Evolutionary conservation across 768 basidiomycete species (phyloP), one percentile per base, ranked within the genome.

Genomic region (Asterophora parasitica): DNA sequence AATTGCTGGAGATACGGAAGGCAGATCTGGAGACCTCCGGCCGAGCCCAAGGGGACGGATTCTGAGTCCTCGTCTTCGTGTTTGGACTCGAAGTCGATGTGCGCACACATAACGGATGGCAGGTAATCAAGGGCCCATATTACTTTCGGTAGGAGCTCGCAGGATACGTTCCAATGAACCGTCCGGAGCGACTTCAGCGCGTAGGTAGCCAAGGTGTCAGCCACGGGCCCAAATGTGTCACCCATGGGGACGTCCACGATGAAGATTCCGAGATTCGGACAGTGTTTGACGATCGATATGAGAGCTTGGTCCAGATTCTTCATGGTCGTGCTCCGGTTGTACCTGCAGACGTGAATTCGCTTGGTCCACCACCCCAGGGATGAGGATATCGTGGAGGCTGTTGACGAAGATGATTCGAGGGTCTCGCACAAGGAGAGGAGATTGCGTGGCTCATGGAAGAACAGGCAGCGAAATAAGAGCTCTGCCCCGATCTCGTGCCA

Each of bases 191-290:
- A 66, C 37, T 72, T 73, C 12, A 64, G 64, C 12, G 78, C 71
- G 48, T 67, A 78, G 1, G 67, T 74, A 42, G 75, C 74, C 1
- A 90, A 70, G 0, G 85, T 73, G 55, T 88, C 78, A 0, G 75
- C 81, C n/a, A 88, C 72, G 0, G 80, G 68, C 1, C 80, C 78
- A 51, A 88, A 85, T 11, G 79, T 72, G 6, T 58, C 61, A 3
- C 75, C 69, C 67, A 88, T 71, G 0, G 85, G 78, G 67, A 78
- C 81, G 51, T 85, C 83, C 36, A 85, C 65, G 30, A 85, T 71
- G 63, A 88, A 85, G 7, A 85, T 79, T 52, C 86, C 78, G 42
- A 89, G 77, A 54, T 88, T 88, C 4, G 83, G 83, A 51, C 83
- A 85, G 46, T 77, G 83, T 10, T 66, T 65, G 27, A 88, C 75